Base-by-base conservation (phyloP, 2,329 filamentous ascomycete genomes). In the Fusarium burgessii region DNA sequence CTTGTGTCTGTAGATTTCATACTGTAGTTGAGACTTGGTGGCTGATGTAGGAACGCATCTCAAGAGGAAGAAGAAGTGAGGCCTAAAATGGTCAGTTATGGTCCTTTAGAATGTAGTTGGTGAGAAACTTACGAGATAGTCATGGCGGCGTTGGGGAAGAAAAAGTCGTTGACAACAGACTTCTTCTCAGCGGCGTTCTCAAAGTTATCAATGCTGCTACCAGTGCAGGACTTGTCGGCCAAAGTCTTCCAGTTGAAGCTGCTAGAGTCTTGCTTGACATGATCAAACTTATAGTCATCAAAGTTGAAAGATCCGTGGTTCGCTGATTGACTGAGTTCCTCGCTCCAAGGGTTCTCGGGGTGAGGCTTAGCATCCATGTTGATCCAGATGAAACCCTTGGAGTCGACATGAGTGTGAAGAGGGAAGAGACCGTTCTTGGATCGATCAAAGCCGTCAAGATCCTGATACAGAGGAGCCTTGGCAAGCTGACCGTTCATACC, bases 201-300 rank as follows among this genome's bases (percentile, higher is more conserved):
- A 18, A 62, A 13, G 23, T 56, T 42, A 85, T 85, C 76, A 87
- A 84, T 7, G 82, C 81, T 32, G 33, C 63, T 54, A 38, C 47
- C 56, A 10, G 56, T 36, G 33, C 47, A 64, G 6, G 61, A 68
- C 45, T 73, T 73, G 27, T 72, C 70, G 25, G 84, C 84, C 38
- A 89, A 75, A 9, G 85, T 85, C 79, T 89, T 89, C 88, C 88
- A 90, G 79, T 89, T 89, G 74, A 85, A 87, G 32, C 83, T 81
- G 2, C 84, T 85, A 10, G 85, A 81, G 81, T 87, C 85, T 65
- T 87, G 82, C 84, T 86, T 89, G 7, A 78, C 77, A 70, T 89
- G 86, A 68, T 89, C 86, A 68, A 88, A 90, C 12, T 79, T 74
- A 76, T 88, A 91, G 42, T 88, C 80, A 1, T 84, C 81, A 58